Conservation (phyloP, 2,329 filamentous ascomycete genomes). For the Coniella lustricola region DNA sequence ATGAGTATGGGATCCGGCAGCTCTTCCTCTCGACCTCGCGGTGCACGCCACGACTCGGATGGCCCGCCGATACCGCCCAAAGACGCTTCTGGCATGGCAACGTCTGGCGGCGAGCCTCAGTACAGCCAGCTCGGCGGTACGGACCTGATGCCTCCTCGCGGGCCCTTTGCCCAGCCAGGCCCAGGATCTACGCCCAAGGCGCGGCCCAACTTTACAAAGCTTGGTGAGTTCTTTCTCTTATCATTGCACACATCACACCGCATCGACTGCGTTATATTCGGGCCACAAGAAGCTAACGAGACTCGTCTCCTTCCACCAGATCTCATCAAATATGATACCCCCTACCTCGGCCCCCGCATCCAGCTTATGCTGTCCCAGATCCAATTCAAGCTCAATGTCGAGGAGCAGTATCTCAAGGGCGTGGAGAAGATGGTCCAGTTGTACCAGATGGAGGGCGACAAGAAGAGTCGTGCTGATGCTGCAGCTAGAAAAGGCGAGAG, state of each 20-base stretch:
- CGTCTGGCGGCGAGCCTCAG: slow-evolving; percentile 22
- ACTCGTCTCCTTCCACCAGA: slow-evolving; percentile 47
- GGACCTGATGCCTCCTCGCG: slow-evolving; percentile 72
- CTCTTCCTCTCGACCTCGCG: slow-evolving; percentile 35
- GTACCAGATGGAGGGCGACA: slow-evolving; percentile 94
- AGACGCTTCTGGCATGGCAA: slow-evolving; percentile 39
- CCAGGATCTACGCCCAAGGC: slow-evolving; percentile 65
- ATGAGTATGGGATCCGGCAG: slow-evolving; percentile 55
- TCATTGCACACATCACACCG: background rate
- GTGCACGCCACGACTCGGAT: slow-evolving; percentile 35
- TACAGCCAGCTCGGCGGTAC: slow-evolving; percentile 55
- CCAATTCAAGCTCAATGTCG: slow-evolving; percentile 97
- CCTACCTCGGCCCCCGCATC: slow-evolving; percentile 90
- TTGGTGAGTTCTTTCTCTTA: slow-evolving; percentile 55
- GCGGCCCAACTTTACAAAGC: slow-evolving; percentile 88
- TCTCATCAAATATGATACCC: slow-evolving; percentile 96
- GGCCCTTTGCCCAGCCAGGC: slow-evolving; percentile 69
- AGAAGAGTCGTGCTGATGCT: slow-evolving; percentile 90
- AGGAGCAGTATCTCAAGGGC: slow-evolving; percentile 97
- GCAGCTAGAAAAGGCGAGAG: slow-evolving; percentile 86
- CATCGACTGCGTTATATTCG: background rate
- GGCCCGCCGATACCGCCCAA: slow-evolving; percentile 63
- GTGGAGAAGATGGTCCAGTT: slow-evolving; percentile 99
- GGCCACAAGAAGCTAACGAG: slow-evolving; percentile 1
- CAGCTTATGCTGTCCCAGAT: slow-evolving; percentile 98